Base-by-base conservation (phyloP, 208 protist genomes). In the Wallacemonas collosoma region DNA sequence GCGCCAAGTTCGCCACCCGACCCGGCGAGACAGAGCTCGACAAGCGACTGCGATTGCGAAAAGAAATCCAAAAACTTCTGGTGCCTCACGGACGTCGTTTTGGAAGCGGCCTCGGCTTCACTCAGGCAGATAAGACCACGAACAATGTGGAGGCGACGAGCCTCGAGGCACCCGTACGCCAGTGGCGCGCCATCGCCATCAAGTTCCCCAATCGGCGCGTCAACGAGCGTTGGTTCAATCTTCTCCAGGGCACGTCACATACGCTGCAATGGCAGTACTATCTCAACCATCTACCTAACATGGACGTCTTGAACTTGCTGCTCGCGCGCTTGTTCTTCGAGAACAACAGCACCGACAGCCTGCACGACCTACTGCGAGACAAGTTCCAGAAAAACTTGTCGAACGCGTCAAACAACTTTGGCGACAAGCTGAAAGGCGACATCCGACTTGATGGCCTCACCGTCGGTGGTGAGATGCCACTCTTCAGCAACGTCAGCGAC, bases 241-340 rank as follows among this genome's bases (percentile, higher is more conserved):
- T 96, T 1, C 77, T 96, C 2, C 77, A 91, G 51, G 69, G 63
- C 41, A 94, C 84, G 35, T 47, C 68, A 35, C 82, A 91, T 67
- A 90, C 91, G 15, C 70, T 60, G 2, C 79, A 92, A 70, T 96
- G 89, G 86, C 72, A 79, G 48, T 68, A 82, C 17, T 96, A 86
- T 65, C 72, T 96, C 54, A 80, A 79, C 11, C 83, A 87, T 58
- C 56, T 94, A 54, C 89, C 89, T 0, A 57, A 82, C 62, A 60
- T 72, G 35, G 89, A 96, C 63, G 83, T 93, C 2, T 81, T 96
- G 62, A 96, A 94, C 73, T 58, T 93, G 17, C 76, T 96, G 48
- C 45, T 91, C 6, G 89, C 89, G 17, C 87, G 91, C 15, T 71
- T 96, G 50, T 96, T 93, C 75, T 94, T 93, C 56, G 91, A 94